Percentiles rank a stretch among this genome's conserved stretches.
Conservation (phyloP, 345 rosid genomes). For the Citrus hindsii region DNA sequence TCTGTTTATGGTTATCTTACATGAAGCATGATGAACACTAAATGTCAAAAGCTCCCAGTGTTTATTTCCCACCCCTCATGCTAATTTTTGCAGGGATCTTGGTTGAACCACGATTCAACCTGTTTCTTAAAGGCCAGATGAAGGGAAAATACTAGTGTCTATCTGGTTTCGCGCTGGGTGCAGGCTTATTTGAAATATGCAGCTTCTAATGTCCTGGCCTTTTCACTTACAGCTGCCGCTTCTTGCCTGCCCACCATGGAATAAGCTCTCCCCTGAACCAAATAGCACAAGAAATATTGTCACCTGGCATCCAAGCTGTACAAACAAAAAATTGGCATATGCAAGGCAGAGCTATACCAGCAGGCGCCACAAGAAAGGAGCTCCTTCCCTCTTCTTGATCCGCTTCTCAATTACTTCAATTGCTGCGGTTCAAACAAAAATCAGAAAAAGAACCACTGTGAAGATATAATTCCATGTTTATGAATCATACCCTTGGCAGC, state of each 20-base stretch:
- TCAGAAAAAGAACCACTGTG: constrained; percentile 1
- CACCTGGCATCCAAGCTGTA: background rate
- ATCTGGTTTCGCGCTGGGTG: background rate
- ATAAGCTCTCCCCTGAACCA: constrained; percentile 66
- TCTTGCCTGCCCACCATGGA: constrained; percentile 41
- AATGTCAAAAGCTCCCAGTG: background rate
- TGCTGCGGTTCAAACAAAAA: constrained; percentile 32
- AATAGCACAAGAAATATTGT: background rate
- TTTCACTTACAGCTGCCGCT: constrained; percentile 43
- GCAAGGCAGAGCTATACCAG: constrained; percentile 44
- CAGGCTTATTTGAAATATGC: constrained; percentile 42
- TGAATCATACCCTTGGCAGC: constrained; percentile 45
- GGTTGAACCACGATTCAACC: constrained; percentile 2
- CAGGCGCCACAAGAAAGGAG: constrained; percentile 78
- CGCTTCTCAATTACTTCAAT: constrained; percentile 50
- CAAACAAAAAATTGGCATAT: background rate
- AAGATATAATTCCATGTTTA: background rate
- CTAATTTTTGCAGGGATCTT: background rate
- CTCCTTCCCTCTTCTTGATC: constrained; percentile 62
- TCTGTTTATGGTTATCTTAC: background rate
- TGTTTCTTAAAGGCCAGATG: background rate
- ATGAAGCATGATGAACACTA: background rate
- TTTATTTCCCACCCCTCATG: background rate
- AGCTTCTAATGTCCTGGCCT: constrained; percentile 55
- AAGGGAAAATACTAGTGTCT: background rate